Conservation (phyloP, 2,329 filamentous ascomycete genomes). For the Cercospora sp. region DNA sequence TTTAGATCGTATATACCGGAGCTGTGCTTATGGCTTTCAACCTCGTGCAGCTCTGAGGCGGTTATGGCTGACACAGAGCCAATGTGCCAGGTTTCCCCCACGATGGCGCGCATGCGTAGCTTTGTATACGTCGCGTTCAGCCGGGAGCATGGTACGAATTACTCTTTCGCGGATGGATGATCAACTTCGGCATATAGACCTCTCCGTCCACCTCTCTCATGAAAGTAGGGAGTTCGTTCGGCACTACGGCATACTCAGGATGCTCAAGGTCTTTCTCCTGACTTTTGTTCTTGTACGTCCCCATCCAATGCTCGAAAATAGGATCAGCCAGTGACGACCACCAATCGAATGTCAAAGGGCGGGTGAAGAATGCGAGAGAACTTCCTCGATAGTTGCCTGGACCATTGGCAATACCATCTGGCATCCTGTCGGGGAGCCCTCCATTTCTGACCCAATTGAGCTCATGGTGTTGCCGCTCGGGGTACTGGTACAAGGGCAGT, state of each 20-base stretch:
- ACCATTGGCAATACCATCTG: neutral
- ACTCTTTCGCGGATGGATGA: slow-evolving; percentile 43
- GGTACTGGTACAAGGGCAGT: slow-evolving; percentile 39
- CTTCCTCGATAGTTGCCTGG: slow-evolving; percentile 19
- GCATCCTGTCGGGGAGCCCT: neutral
- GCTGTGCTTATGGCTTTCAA: neutral
- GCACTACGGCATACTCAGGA: slow-evolving; percentile 11
- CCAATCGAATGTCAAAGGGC: slow-evolving; percentile 35
- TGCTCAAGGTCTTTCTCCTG: neutral
- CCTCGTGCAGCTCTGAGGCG: neutral
- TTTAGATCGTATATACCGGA: neutral
- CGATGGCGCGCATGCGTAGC: neutral
- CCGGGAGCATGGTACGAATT: neutral
- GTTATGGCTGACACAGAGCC: neutral
- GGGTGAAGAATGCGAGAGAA: slow-evolving; percentile 35
- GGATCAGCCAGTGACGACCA: slow-evolving; percentile 37
- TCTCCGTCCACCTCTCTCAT: slow-evolving; percentile 32
- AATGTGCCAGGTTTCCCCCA: neutral
- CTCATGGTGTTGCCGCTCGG: slow-evolving; percentile 29
- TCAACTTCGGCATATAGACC: slow-evolving; percentile 41
- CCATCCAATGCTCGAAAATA: slow-evolving; percentile 40
- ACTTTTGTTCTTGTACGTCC: slow-evolving; percentile 16
- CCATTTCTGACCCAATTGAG: slow-evolving; percentile 2
- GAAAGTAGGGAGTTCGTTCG: slow-evolving; percentile 35
- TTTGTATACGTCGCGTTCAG: neutral